Base-by-base conservation (phyloP, 2,329 filamentous ascomycete species). In the Ophiostoma sp. region DNA sequence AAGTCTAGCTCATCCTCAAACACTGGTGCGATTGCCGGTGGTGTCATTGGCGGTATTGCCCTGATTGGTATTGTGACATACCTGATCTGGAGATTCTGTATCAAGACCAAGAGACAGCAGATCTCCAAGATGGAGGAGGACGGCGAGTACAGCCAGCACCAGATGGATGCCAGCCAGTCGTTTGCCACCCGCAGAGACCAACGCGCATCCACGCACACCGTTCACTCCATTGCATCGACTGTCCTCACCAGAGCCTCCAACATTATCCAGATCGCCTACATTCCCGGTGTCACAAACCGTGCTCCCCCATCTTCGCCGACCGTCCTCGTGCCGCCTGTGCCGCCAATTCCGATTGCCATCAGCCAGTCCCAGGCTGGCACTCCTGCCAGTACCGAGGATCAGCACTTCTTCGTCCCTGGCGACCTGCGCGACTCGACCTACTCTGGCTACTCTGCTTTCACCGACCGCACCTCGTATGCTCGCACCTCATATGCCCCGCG, bases 181-280 rank as follows among this genome's bases (percentile, higher is more conserved):
- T 83, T 84, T 73, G 79, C 79, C 70, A 80, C 76, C 79, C 85
- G 77, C 83, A 85, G 81, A 73, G 85, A 87, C 75, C 84, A 89
- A 74, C 85, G 93, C 75, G 87, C 90, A 70, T 95, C 94, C 13
- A 91, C 92, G 64, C 89, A 95, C 78, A 92, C 92, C n/a, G 90
- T 94, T 69, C 87, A 90, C 76, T 98, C 94, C 15, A 93, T 99
- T 77, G 95, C 95, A 20, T 97, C 94, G 11, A 98, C 94, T 35
- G 93, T 98, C 71, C 86, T 97, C 72, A 98, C 95, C 23, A 89
- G 95, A 73, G 95, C 95, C 67, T 98, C 95, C 76, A 99, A 99
- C 82, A 94, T 99, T 78, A 99, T 99, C 76, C 95, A 98, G 81
- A 99, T 99, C 80, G 95, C 95, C 70, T 99, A 98, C 79, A 98